Evolutionary conservation across 192 early-diverging fungal species (phyloP).

Genomic region (Chytriomyces sp.): DNA sequence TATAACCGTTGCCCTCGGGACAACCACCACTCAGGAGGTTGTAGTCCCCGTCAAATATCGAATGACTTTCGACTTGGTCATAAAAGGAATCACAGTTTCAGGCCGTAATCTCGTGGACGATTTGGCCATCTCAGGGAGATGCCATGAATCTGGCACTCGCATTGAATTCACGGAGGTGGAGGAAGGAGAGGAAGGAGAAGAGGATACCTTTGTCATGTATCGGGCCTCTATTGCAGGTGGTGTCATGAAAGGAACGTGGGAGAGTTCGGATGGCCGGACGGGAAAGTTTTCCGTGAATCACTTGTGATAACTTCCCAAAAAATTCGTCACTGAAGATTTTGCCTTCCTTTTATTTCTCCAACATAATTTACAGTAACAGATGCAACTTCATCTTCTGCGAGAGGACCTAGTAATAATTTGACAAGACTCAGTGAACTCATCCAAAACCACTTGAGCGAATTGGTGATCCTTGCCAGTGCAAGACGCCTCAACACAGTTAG

Average conservation of each 20-base stretch:
- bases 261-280: constrained; percentile 10
- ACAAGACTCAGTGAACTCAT: too few relatives aligned
- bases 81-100: background rate
- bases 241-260: constrained; percentile 15
- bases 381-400: too few relatives aligned
- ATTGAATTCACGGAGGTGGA: constrained; percentile 10
- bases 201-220: constrained; percentile 2
- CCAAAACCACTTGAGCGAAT: too few relatives aligned
- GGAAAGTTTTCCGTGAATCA: constrained; percentile 18
- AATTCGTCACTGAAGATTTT: too few relatives aligned
- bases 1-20: background rate
- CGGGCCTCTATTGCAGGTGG: background rate
- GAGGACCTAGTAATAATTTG: too few relatives aligned
- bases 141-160: constrained; percentile 20
- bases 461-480: too few relatives aligned
- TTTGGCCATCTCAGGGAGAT: constrained; percentile 7
- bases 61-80: constrained; percentile 6
- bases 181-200: background rate
- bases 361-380: too few relatives aligned
- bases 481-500: too few relatives aligned
- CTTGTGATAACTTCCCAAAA: constrained; percentile 1
- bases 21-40: background rate
- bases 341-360: too few relatives aligned
- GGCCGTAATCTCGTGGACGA: constrained; percentile 22
- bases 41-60: constrained; percentile 18